These are phyloP conservation scores for Cryptococcus maquisensis DNA, from an alignment of 1,284 basidiomycete genomes.

Conservation along the genomic window DNA sequence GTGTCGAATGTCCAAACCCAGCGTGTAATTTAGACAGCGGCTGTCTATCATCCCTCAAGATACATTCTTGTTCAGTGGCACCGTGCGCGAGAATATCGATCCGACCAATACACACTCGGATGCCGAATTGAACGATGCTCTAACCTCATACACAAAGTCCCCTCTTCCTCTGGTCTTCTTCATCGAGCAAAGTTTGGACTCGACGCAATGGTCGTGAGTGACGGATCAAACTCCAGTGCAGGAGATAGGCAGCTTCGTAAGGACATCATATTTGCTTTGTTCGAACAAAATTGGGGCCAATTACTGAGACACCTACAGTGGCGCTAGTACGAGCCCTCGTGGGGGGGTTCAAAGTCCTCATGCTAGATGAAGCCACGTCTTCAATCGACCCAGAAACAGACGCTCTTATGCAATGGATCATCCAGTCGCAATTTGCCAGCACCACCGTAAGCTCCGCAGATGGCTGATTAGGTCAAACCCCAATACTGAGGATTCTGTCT, in stretches of 20 bases:
- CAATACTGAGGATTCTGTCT: conserved; percentile 34
- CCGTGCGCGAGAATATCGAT: conserved; percentile 24
- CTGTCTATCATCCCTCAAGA: not conserved
- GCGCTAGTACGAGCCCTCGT: conserved; percentile 66
- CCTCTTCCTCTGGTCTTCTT: conserved; percentile 13
- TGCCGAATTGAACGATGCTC: conserved; percentile 53
- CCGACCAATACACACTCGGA: conserved; percentile 57
- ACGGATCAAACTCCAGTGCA: conserved; percentile 51
- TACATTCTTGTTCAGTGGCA: not conserved
- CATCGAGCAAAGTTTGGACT: conserved; percentile 61
- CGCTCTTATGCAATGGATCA: conserved; percentile 66
- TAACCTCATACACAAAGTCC: conserved; percentile 46
- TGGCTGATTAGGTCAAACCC: no score
- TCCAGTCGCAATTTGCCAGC: conserved; percentile 62
- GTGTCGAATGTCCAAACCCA: no score
- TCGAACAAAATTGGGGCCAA: no score
- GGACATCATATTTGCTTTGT: not conserved
- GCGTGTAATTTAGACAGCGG: not conserved
- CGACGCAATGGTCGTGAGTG: conserved; percentile 48
- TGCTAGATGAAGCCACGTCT: conserved; percentile 54
- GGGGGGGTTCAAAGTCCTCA: conserved; percentile 63
- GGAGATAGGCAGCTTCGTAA: conserved; percentile 46
- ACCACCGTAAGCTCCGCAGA: conserved; percentile 27
- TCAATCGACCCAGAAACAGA: conserved; percentile 75
- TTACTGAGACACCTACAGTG: conserved; percentile 38